phyloP scores from a whole-genome alignment of 805 yeast species.

The Isabelozyma pseudorhagii region DNA sequence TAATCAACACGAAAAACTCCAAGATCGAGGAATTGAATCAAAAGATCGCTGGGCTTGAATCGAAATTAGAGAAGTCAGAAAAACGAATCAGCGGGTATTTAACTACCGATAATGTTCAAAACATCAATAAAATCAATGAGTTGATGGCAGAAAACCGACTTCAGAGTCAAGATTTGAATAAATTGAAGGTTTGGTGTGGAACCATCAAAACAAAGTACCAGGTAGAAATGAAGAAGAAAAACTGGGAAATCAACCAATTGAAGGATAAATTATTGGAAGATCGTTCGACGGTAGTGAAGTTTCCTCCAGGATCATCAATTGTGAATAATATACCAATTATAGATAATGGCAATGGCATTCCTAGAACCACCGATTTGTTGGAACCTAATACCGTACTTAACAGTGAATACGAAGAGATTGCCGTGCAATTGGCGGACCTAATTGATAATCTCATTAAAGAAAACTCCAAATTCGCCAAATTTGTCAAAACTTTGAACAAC shows the following conservation, averaged over 20 bases:
- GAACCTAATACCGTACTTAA: conserved; percentile 11
- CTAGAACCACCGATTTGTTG: conserved; percentile 4
- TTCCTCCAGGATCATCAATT: conserved; percentile 10
- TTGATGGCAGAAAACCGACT: conserved; percentile 17
- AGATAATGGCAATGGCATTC: conserved; percentile 13
- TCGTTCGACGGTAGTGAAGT: conserved; percentile 13
- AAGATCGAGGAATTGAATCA: conserved; percentile 20
- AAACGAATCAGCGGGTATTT: conserved; percentile 8
- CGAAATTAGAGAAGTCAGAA: conserved; percentile 14
- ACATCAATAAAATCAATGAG: conserved; percentile 12
- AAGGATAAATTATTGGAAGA: conserved; percentile 33
- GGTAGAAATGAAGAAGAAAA: conserved; percentile 32
- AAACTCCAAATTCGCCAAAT: conserved; percentile 32
- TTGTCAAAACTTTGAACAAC: conserved; percentile 22
- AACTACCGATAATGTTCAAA: conserved; percentile 15
- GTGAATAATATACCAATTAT: conserved; percentile 32
- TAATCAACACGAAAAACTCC: conserved; percentile 25
- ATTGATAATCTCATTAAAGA: conserved; percentile 35
- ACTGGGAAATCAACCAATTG: conserved; percentile 28
- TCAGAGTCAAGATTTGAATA: conserved; percentile 26
- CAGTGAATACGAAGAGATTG: conserved; percentile 29
- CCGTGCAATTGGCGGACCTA: conserved; percentile 29
- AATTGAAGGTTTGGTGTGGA: conserved; percentile 23
- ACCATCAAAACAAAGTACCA: conserved; percentile 32
- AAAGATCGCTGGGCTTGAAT: conserved; percentile 18